These are phyloP conservation scores for Lycium ferocissimum DNA, from an alignment of 257 asterid genomes.

Conservation along the genomic window DNA sequence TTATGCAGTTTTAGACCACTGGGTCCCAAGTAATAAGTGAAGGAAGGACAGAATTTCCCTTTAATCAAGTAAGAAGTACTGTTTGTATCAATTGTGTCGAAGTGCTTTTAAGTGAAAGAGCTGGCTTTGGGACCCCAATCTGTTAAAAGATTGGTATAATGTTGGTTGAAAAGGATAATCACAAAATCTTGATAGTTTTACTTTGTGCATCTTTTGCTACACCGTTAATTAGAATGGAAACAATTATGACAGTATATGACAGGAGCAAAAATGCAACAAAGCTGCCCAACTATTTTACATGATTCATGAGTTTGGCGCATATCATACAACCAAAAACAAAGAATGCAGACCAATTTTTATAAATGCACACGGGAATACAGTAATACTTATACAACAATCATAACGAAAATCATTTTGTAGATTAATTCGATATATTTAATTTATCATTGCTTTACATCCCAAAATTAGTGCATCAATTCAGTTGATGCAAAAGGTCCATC, in stretches of 20 bases:
- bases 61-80: not conserved
- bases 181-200: not conserved
- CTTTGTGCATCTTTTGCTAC: not conserved
- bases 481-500: not conserved
- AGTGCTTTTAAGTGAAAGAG: constrained; percentile 9
- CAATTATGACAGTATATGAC: not conserved
- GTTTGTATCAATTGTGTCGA: not conserved
- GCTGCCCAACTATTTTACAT: not conserved
- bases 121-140: not conserved
- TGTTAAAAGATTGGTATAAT: constrained; percentile 12
- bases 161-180: constrained; percentile 24
- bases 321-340: not conserved
- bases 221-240: not conserved
- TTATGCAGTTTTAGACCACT: constrained; percentile 23
- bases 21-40: constrained; percentile 7
- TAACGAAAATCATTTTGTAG: not conserved
- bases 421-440: not conserved
- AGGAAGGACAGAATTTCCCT: not conserved
- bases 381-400: not conserved
- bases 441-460: constrained; percentile 22
- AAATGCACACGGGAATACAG: not conserved
- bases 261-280: not conserved
- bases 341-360: constrained; percentile 6
- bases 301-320: not conserved
- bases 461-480: not conserved